Conservation (phyloP, 352 stramenopile species). For the Pythium brachiatum region DNA sequence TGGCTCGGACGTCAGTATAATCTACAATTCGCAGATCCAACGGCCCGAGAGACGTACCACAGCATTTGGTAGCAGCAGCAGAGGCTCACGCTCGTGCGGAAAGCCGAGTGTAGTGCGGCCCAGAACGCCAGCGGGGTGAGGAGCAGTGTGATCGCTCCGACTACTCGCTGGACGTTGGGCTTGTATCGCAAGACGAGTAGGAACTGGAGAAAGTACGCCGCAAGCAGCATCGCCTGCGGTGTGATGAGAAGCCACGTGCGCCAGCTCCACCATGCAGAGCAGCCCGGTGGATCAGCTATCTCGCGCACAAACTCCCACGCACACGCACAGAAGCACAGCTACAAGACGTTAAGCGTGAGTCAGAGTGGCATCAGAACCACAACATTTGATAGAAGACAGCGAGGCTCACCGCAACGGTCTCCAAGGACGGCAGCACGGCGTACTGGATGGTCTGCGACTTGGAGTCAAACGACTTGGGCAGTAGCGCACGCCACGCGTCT, state of each 20-base stretch:
- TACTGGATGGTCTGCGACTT: constrained; percentile 23
- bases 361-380: not conserved
- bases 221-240: constrained; percentile 15
- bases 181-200: constrained; percentile 13
- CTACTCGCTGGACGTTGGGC: not conserved
- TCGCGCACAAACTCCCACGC: constrained; percentile 22
- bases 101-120: constrained; percentile 25
- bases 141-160: constrained; percentile 2
- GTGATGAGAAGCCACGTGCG: constrained; percentile 24
- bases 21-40: not conserved
- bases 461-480: constrained; percentile 18
- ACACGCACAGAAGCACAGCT: constrained; percentile 18
- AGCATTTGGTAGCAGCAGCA: constrained; percentile 37
- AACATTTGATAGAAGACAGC: not conserved
- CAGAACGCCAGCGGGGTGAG: constrained; percentile 15
- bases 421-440: constrained; percentile 9
- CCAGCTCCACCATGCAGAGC: constrained; percentile 13
- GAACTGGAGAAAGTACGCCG: constrained; percentile 20
- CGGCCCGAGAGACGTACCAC: constrained; percentile 21
- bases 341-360: not conserved
- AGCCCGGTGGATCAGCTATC: constrained; percentile 7
- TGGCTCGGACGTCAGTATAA: not conserved
- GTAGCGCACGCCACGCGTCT: constrained; percentile 7
- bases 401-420: constrained; percentile 10
- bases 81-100: constrained; percentile 29